phyloP scores from a whole-genome alignment of 768 basidiomycete genomes.

The Neoboletus brunneissimus region DNA sequence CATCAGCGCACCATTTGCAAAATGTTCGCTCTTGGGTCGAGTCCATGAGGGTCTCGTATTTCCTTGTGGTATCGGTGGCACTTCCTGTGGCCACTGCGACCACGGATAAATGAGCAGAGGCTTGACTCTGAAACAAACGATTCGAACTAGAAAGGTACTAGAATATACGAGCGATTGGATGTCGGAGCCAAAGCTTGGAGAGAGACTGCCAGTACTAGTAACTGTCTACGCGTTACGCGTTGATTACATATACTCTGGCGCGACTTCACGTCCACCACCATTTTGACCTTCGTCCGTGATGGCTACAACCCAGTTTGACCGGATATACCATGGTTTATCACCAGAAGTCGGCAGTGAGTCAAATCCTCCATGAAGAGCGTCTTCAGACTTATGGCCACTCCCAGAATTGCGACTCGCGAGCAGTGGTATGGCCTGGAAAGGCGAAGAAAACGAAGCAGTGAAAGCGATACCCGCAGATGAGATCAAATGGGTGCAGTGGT shows the following conservation, averaged over 20 bases:
- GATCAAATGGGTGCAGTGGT: conserved; percentile 89
- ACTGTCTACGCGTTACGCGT: conserved; percentile 13
- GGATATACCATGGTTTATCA: conserved; percentile 72
- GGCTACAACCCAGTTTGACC: conserved; percentile 83
- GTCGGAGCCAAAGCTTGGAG: background rate
- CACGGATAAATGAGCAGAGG: background rate
- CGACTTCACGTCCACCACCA: conserved; percentile 23
- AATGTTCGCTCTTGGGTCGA: conserved; percentile 73
- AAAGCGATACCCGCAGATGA: conserved; percentile 64
- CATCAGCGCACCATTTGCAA: conserved; percentile 75
- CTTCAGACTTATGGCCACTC: background rate
- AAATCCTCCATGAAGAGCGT: background rate
- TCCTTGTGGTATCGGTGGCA: background rate
- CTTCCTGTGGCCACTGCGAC: background rate
- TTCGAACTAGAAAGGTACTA: background rate
- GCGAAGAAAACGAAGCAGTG: conserved; percentile 60
- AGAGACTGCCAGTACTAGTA: background rate
- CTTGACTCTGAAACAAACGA: background rate
- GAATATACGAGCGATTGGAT: background rate
- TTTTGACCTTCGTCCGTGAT: conserved; percentile 17
- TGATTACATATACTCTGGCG: conserved; percentile 29
- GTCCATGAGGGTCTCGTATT: conserved; percentile 22
- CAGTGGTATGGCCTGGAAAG: conserved; percentile 95
- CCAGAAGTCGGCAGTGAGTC: conserved; percentile 80
- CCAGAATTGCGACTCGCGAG: conserved; percentile 83